Conservation (phyloP, 2,329 filamentous ascomycete species). For the Fusarium brevicatenulatum region DNA sequence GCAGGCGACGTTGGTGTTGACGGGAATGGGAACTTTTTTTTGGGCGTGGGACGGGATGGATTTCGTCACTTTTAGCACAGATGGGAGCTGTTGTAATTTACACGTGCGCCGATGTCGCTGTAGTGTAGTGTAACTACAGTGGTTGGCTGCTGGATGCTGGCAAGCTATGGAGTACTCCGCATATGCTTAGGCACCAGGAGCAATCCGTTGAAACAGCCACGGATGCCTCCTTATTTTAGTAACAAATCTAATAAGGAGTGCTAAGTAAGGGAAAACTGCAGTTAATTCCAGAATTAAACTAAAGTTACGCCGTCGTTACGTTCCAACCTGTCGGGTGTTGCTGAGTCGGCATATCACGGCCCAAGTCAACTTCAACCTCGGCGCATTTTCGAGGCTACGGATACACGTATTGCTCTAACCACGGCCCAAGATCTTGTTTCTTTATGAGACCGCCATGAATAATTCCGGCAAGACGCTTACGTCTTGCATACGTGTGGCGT, state of each 20-base stretch:
- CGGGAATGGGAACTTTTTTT: constrained; percentile 22
- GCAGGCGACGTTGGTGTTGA: neutral
- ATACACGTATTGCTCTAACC: neutral
- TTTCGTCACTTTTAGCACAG: constrained; percentile 41
- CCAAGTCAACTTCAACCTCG: neutral
- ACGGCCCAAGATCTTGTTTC: neutral
- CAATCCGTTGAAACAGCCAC: neutral
- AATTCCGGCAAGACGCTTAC: neutral
- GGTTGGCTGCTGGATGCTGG: neutral
- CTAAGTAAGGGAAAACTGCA: neutral
- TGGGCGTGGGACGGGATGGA: constrained; percentile 27
- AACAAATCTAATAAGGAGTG: neutral
- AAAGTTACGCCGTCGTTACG: neutral
- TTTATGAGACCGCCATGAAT: neutral
- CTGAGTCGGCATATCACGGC: constrained; percentile 12
- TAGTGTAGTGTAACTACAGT: neutral
- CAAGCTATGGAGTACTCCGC: neutral
- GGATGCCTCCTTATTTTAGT: neutral
- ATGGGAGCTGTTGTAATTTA: constrained; percentile 20
- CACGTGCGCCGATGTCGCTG: constrained; percentile 43
- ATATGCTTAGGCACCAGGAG: neutral
- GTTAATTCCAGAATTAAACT: neutral
- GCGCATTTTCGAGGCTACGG: neutral
- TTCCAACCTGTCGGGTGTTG: neutral
- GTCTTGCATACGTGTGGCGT: neutral